Percentiles rank a stretch among this genome's conserved stretches.
Evolutionary conservation across 345 rosid species (phyloP).

Genomic region (Euphorbia pulcherrima): DNA sequence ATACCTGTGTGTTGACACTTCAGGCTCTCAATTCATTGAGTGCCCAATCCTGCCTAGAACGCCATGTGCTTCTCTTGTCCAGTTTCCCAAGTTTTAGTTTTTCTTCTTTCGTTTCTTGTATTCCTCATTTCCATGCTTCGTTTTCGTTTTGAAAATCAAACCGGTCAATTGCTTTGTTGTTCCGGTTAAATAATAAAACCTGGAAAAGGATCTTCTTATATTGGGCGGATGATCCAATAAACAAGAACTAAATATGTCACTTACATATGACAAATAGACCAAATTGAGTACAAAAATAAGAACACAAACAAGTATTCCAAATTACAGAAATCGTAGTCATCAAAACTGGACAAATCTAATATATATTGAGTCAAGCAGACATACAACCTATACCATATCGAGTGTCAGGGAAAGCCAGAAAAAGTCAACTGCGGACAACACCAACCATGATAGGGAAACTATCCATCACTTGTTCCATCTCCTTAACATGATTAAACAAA

Average conservation of each 20-base stretch:
- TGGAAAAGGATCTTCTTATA: too few relatives aligned
- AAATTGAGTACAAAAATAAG: not conserved
- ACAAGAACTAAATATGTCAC: not conserved
- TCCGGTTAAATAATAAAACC: too few relatives aligned
- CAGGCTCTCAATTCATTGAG: conserved; percentile 56
- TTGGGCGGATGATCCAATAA: not conserved
- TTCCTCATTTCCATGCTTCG: too few relatives aligned
- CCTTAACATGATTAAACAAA: conserved; percentile 57
- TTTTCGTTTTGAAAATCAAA: too few relatives aligned
- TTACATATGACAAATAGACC: not conserved
- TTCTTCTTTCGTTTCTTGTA: not conserved
- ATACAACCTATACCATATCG: conserved; percentile 67
- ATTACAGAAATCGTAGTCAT: not conserved
- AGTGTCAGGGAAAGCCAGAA: conserved; percentile 63
- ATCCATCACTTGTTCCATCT: conserved; percentile 80
- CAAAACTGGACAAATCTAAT: too few relatives aligned
- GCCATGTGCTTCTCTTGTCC: conserved; percentile 45
- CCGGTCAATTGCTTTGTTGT: too few relatives aligned
- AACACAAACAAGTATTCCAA: too few relatives aligned
- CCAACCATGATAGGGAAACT: conserved; percentile 80
- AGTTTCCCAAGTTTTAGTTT: conserved; percentile 56
- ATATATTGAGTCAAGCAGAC: conserved; percentile 27
- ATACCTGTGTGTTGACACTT: conserved; percentile 62
- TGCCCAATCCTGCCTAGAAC: conserved; percentile 50
- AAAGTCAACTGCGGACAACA: conserved; percentile 60